phyloP scores from a whole-genome alignment of 352 stramenopile species.

The Globisporangium middletonii region DNA sequence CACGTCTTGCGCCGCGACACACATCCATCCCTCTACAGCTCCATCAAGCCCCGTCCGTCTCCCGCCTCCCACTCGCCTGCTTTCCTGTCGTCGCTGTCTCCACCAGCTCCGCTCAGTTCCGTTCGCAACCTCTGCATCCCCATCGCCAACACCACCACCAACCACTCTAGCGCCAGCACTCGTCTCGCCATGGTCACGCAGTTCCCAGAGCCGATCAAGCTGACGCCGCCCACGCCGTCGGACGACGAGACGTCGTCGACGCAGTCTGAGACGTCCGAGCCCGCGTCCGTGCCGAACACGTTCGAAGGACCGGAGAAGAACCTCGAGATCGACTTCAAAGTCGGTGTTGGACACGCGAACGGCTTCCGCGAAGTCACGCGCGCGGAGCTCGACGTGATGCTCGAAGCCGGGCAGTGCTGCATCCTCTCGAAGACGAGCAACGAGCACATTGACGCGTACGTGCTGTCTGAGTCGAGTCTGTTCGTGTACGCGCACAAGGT shows the following conservation, averaged over 20 bases:
- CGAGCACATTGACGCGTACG: conserved; percentile 94
- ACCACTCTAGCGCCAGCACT: too few species aligned
- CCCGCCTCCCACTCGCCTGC: conserved; percentile 1
- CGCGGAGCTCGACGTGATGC: conserved; percentile 91
- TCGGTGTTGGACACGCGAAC: conserved; percentile 44
- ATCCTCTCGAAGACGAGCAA: conserved; percentile 97
- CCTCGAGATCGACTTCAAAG: conserved; percentile 92
- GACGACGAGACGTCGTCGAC: conserved; percentile 71
- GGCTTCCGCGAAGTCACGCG: conserved; percentile 91
- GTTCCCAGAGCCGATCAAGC: conserved; percentile 73
- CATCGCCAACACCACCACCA: too few species aligned
- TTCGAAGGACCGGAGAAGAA: conserved; percentile 99
- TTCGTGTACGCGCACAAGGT: conserved; percentile 99
- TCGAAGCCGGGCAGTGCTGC: conserved; percentile 92
- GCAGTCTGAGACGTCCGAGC: conserved; percentile 57
- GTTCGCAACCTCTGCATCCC: neutral
- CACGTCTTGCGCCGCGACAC: conserved; percentile 17
- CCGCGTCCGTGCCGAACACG: conserved; percentile 51
- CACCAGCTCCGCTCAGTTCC: neutral
- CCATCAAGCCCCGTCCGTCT: conserved; percentile 2
- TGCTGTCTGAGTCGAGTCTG: conserved; percentile 95
- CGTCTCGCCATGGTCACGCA: conserved; percentile 33
- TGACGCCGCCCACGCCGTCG: conserved; percentile 23
- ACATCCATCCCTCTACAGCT: neutral
- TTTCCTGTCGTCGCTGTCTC: neutral